A percentile compares a stretch with the other conserved stretches of the same genome.
These are phyloP conservation scores for Gypsophila paniculata DNA, from an alignment of 179 eudicot genomes.

Conservation along the genomic window DNA sequence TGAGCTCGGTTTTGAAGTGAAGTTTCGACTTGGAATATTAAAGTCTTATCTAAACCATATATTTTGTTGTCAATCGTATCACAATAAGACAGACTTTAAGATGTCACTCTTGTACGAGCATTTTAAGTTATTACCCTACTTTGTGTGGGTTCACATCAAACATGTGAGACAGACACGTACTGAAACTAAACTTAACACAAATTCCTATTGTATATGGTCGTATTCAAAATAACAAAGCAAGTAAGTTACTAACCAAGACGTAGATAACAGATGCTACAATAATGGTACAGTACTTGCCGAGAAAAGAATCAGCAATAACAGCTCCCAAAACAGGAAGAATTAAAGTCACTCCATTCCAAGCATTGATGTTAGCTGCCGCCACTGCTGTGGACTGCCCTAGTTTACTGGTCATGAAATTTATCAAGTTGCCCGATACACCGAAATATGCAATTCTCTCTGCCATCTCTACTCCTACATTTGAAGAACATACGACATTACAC, in stretches of 20 bases:
- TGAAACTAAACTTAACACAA: not conserved
- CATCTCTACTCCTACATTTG: conserved; percentile 44
- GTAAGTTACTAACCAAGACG: conserved; percentile 39
- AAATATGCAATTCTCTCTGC: conserved; percentile 58
- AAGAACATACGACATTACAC: not conserved
- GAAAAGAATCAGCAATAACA: conserved; percentile 51
- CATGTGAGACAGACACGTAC: not conserved
- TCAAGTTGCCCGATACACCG: conserved; percentile 51
- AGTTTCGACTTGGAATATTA: not conserved
- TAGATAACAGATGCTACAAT: conserved; percentile 42
- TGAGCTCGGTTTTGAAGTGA: not conserved
- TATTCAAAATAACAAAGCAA: not conserved
- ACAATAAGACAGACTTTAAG: no score
- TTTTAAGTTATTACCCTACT: not conserved
- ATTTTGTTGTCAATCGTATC: no score
- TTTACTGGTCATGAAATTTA: conserved; percentile 46
- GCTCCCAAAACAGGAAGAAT: conserved; percentile 54
- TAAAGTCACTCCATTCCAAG: conserved; percentile 42
- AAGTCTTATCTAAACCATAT: no score
- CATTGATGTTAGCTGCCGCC: conserved; percentile 56
- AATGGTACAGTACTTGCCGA: conserved; percentile 51
- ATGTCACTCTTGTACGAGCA: not conserved
- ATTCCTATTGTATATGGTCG: not conserved
- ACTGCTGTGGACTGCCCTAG: conserved; percentile 52
- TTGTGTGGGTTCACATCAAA: not conserved